phyloP scores from a whole-genome alignment of 257 asterid genomes.

The Solanum pinnatisectum region DNA sequence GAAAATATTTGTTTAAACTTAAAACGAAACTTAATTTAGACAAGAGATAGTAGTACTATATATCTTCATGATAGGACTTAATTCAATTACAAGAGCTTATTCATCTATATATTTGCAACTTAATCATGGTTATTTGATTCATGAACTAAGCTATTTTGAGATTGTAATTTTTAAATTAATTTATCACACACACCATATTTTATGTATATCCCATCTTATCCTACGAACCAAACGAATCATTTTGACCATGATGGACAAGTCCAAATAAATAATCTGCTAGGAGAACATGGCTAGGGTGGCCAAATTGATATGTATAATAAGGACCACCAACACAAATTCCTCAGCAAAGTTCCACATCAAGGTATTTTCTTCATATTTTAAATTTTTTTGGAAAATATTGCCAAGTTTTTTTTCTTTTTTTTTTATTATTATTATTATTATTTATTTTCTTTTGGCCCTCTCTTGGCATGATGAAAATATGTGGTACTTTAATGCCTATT shows the following conservation, averaged over 20 bases:
- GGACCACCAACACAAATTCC: background rate
- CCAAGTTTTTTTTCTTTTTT: background rate
- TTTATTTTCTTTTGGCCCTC: background rate
- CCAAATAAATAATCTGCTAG: background rate
- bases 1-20: no score
- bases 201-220: background rate
- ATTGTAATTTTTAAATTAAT: no score
- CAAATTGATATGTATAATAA: background rate
- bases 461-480: background rate
- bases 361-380: background rate
- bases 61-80: background rate
- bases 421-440: no score
- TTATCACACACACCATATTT: no score
- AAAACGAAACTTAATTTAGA: background rate
- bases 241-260: background rate
- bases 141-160: background rate
- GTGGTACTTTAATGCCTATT: background rate
- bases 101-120: background rate
- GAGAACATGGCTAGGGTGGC: background rate
- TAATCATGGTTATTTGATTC: no score
- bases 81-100: background rate
- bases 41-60: no score
- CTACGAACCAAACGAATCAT: background rate
- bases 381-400: background rate
- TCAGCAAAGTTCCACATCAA: background rate